Evolutionary conservation across 192 early-diverging fungal genomes (phyloP).

Genomic region (Coemansia guatemalensis): DNA sequence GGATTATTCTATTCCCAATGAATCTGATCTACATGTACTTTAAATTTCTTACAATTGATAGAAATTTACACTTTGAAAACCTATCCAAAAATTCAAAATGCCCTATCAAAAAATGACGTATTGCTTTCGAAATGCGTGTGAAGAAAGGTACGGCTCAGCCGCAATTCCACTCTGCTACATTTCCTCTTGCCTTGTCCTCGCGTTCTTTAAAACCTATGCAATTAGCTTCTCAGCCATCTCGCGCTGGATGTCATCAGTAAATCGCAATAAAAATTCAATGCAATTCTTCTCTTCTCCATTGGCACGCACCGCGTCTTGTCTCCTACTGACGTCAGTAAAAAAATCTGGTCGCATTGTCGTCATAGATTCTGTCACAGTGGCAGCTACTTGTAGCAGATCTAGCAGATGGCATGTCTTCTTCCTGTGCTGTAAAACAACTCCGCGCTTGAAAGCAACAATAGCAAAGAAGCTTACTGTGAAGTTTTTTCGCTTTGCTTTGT

Average conservation of each 20-base stretch:
- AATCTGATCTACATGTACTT: neutral
- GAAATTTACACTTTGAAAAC: too few species aligned
- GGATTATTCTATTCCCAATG: neutral
- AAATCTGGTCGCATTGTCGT: neutral
- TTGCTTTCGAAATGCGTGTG: neutral
- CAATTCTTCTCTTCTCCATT: neutral
- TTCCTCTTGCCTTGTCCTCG: too few species aligned
- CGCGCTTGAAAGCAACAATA: neutral
- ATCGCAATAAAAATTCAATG: neutral
- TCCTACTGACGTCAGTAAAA: neutral
- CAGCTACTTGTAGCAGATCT: too few species aligned
- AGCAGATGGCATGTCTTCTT: neutral
- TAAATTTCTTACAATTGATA: too few species aligned
- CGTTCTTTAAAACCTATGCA: too few species aligned
- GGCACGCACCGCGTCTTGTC: too few species aligned
- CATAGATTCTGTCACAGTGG: neutral
- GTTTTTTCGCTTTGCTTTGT: neutral
- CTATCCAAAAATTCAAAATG: too few species aligned
- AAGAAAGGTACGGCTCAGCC: neutral
- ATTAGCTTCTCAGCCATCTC: neutral
- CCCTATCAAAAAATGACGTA: neutral
- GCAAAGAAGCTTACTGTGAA: too few species aligned
- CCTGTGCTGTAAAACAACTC: neutral
- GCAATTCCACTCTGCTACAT: neutral
- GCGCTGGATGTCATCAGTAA: neutral